A percentile compares a stretch with the other conserved stretches of the same genome.
Conservation (phyloP, 2,329 filamentous ascomycete species). For the Epichloe uncinata region DNA sequence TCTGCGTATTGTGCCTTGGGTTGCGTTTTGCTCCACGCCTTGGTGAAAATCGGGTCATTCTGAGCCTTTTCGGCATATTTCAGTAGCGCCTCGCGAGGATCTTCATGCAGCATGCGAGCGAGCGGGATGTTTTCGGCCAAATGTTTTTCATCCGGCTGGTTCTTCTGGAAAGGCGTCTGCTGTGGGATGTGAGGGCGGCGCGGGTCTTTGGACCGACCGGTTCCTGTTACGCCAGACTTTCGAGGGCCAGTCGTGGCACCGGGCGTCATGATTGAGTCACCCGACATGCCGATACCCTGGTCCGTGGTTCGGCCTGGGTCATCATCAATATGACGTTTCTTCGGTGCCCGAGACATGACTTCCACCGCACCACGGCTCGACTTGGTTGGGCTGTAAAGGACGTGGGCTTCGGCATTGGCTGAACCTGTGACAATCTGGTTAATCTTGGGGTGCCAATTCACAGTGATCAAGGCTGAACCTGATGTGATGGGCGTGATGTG, state of each 20-base stretch:
- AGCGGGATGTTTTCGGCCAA: slow-evolving; percentile 81
- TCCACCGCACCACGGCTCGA: slow-evolving; percentile 72
- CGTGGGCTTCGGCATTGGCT: slow-evolving; percentile 75
- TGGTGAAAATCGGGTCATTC: slow-evolving; percentile 88
- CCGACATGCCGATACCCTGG: slow-evolving; percentile 65
- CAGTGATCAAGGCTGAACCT: slow-evolving; percentile 66
- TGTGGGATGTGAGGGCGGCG: slow-evolving; percentile 72
- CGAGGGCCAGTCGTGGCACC: slow-evolving; percentile 42
- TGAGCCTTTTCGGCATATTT: slow-evolving; percentile 92
- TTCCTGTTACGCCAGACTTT: slow-evolving; percentile 59
- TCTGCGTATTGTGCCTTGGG: slow-evolving; percentile 87
- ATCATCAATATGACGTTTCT: slow-evolving; percentile 91
- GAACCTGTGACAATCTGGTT: slow-evolving; percentile 95
- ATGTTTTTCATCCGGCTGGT: slow-evolving; percentile 77
- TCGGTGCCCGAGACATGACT: slow-evolving; percentile 85
- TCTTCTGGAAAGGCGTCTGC: slow-evolving; percentile 82
- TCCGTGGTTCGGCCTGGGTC: slow-evolving; percentile 80
- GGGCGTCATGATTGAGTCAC: slow-evolving; percentile 64
- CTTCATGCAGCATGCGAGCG: slow-evolving; percentile 88
- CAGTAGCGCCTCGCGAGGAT: slow-evolving; percentile 82
- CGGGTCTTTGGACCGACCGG: slow-evolving; percentile 65
- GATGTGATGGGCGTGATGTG: slow-evolving; percentile 82
- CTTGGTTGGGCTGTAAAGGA: slow-evolving; percentile 79
- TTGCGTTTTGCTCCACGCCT: slow-evolving; percentile 84
- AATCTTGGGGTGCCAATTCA: slow-evolving; percentile 85